These are phyloP conservation scores for Globisporangium iwayamae DNA, from an alignment of 352 stramenopile genomes.

Conservation along the genomic window DNA sequence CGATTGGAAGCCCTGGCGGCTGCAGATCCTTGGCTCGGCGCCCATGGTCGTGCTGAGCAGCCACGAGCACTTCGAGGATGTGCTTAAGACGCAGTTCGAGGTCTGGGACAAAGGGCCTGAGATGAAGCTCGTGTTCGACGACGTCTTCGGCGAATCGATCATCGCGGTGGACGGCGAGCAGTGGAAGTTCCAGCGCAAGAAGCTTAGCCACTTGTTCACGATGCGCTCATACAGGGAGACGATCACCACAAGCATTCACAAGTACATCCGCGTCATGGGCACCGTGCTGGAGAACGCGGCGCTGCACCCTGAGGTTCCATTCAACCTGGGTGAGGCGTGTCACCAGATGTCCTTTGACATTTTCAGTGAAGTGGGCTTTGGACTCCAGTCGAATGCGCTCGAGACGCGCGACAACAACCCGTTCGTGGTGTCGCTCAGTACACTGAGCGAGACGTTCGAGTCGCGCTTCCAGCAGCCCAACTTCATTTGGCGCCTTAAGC, in stretches of 20 bases:
- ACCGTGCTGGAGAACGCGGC: constrained; percentile 16
- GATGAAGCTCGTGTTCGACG: constrained; percentile 15
- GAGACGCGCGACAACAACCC: constrained; percentile 28
- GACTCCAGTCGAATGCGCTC: constrained; percentile 41
- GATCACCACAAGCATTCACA: constrained; percentile 28
- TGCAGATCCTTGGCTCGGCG: constrained; percentile 16
- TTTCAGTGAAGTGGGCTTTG: constrained; percentile 56
- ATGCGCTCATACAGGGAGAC: constrained; percentile 23
- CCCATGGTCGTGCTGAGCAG: constrained; percentile 19
- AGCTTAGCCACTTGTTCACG: constrained; percentile 30
- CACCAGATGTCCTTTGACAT: constrained; percentile 51
- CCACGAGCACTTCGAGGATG: constrained; percentile 26
- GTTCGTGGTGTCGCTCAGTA: constrained; percentile 50
- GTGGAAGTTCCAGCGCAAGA: constrained; percentile 34
- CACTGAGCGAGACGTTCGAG: constrained; percentile 26
- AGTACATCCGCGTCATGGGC: constrained; percentile 33
- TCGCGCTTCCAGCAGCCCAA: constrained; percentile 42
- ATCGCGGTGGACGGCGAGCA: constrained; percentile 25
- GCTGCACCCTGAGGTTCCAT: neutral
- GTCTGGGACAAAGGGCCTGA: constrained; percentile 27
- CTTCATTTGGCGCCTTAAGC: constrained; percentile 54
- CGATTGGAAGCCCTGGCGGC: constrained; percentile 16
- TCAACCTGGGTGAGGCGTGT: constrained; percentile 28
- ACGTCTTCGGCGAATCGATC: constrained; percentile 24
- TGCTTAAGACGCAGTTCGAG: constrained; percentile 35